Conservation (phyloP, 495 filamentous ascomycete species). For the Aspergillus ostianus region DNA sequence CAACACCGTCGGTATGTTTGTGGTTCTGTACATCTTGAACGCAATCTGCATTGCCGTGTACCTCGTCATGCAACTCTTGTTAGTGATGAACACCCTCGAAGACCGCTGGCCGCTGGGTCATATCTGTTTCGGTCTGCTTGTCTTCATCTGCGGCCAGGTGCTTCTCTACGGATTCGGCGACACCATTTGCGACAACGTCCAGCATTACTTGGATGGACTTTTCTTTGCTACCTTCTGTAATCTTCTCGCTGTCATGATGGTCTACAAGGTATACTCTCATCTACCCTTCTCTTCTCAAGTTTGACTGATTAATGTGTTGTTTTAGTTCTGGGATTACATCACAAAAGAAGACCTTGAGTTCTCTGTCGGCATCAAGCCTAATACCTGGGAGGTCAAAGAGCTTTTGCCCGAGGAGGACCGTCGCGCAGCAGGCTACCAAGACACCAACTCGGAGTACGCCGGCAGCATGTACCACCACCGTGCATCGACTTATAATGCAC, state of each 20-base stretch:
- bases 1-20: conserved; percentile 85
- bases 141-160: conserved; percentile 92
- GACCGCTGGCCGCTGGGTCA: conserved; percentile 95
- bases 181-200: conserved; percentile 77
- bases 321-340: conserved; percentile 97
- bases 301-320: conserved; percentile 14
- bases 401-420: conserved; percentile 85
- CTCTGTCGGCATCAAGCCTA: conserved; percentile 88
- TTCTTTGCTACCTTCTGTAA: conserved; percentile 96
- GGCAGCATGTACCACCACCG: conserved; percentile 58
- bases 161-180: conserved; percentile 87
- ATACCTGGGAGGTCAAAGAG: conserved; percentile 99
- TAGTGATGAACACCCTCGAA: conserved; percentile 87
- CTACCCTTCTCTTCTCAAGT: not conserved
- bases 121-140: conserved; percentile 87
- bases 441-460: conserved; percentile 59
- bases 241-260: conserved; percentile 97
- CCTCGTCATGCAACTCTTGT: conserved; percentile 79
- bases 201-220: conserved; percentile 92
- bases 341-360: conserved; percentile 98
- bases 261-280: conserved; percentile 78
- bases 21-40: conserved; percentile 89
- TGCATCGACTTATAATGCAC: conserved; percentile 34
- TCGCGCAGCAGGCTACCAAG: conserved; percentile 72
- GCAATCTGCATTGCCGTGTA: conserved; percentile 84